Evolutionary conservation across 306 rosid genomes (phyloP), one percentile per base, ranked within the genome.

Genomic region (Begonia peltatifolia): DNA sequence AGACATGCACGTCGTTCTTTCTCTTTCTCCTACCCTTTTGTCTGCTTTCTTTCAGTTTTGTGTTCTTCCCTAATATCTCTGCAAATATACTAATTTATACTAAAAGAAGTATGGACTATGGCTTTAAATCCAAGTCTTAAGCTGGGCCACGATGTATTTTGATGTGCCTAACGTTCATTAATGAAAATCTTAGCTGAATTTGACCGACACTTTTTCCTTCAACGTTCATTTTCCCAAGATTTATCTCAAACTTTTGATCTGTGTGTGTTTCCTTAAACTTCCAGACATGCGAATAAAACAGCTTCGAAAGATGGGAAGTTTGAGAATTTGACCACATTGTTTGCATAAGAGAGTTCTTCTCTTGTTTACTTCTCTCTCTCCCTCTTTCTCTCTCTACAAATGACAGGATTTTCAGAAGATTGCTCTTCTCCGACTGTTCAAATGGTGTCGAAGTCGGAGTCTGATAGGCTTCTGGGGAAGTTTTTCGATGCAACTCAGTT

Each of bases 401-500:
- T 68, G 59, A 69, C 50, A 23, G 22, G 38, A 30, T 30, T 30
- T 47, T 67, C 68, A 25, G 64, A 59, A 14, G 38, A 12, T 43
- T 46, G 57, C 47, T 53, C 69, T 2, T 35, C 57, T 25, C 36
- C 57, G 12, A 68, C 66, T 41, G 46, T 67, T 58, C 84, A 71
- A 54, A 54, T 71, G 30, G 81, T 81, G 17, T 71, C 88, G 1
- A 69, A 77, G 50, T 68, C 84, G 10, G 68, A 63, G 9, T 81
- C 88, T 0, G 84, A 81, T 4, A 75, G 88, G 61, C 84, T 81
- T 42, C 62, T 81, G 12, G 81, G 81, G 36, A 81, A 81, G 65
- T 77, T 77, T 72, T 81, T 71, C 42, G 75, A 81, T 36, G 74
- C 81, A 10, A 68, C 81, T 12, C 68, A 81, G 47, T 74, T 66